phyloP scores from a whole-genome alignment of 345 rosid species.

The Litchi chinensis region DNA sequence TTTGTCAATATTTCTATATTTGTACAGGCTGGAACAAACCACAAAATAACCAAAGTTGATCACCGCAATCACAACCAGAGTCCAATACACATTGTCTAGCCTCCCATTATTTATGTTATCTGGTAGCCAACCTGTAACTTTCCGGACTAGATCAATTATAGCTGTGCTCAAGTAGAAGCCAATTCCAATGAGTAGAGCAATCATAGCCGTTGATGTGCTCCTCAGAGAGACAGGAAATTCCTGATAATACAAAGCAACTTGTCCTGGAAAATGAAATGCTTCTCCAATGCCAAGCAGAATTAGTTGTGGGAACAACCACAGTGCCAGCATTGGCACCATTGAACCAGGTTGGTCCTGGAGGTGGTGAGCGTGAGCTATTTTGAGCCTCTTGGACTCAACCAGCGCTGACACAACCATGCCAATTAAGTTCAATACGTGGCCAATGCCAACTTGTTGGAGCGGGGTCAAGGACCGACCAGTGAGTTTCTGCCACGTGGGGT shows the following conservation, averaged over 20 bases:
- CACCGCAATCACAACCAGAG: conserved; percentile 32
- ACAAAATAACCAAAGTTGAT: conserved; percentile 52
- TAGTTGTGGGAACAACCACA: conserved; percentile 55
- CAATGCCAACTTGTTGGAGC: conserved; percentile 45
- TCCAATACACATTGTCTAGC: conserved; percentile 48
- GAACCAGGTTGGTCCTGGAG: not conserved
- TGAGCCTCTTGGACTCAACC: conserved; percentile 49
- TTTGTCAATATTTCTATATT: conserved; percentile 25
- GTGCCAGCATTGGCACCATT: conserved; percentile 37
- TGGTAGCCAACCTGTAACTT: conserved; percentile 49
- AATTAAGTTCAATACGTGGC: conserved; percentile 46
- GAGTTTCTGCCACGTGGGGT: conserved; percentile 42
- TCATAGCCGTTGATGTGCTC: conserved; percentile 52
- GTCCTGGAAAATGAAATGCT: conserved; percentile 52
- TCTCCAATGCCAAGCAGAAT: conserved; percentile 47
- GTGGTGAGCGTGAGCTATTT: conserved; percentile 17
- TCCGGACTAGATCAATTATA: conserved; percentile 37
- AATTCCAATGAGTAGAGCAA: conserved; percentile 39
- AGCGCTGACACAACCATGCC: conserved; percentile 39
- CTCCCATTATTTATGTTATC: conserved; percentile 52
- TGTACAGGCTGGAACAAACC: conserved; percentile 37
- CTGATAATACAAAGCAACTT: conserved; percentile 41
- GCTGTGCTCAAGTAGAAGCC: conserved; percentile 42
- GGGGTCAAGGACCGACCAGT: conserved; percentile 21
- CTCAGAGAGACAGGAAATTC: conserved; percentile 46